These are phyloP conservation scores for Tylopilus felleus DNA, from an alignment of 768 basidiomycete genomes.

Conservation along the genomic window DNA sequence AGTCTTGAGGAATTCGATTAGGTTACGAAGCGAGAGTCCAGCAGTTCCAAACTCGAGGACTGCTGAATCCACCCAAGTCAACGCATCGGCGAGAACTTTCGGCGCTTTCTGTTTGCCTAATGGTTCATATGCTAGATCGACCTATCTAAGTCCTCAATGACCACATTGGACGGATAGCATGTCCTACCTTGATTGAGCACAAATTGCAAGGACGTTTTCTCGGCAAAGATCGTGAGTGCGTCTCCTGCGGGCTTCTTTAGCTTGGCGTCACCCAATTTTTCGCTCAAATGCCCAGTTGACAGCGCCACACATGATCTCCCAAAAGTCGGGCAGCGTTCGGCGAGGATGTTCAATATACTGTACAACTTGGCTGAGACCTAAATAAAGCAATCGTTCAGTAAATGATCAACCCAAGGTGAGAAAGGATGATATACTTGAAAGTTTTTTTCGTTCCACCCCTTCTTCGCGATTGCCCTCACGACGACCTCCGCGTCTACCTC, in stretches of 20 bases:
- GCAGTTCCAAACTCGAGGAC: conserved; percentile 88
- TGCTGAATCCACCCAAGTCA: conserved; percentile 84
- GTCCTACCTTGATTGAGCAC: conserved; percentile 83
- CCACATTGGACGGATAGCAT: conserved; percentile 3
- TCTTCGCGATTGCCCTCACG: conserved; percentile 83
- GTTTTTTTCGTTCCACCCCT: conserved; percentile 98
- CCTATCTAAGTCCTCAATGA: conserved; percentile 16
- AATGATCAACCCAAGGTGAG: neutral
- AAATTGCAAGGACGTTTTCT: conserved; percentile 92
- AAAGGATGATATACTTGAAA: conserved; percentile 66
- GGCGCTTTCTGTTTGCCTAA: conserved; percentile 95
- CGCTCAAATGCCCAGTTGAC: conserved; percentile 75
- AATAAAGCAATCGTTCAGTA: conserved; percentile 8
- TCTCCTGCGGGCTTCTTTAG: conserved; percentile 96
- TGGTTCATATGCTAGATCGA: conserved; percentile 77
- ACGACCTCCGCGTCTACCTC: conserved; percentile 84
- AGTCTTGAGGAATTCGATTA: conserved; percentile 89
- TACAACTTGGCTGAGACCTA: conserved; percentile 93
- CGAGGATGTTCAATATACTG: conserved; percentile 66
- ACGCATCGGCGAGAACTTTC: conserved; percentile 89
- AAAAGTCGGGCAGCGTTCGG: conserved; percentile 78
- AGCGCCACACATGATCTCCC: conserved; percentile 82
- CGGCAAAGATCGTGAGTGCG: conserved; percentile 74
- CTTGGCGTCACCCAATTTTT: conserved; percentile 96
- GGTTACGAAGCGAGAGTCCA: conserved; percentile 73